Percentiles rank a stretch among this genome's conserved stretches.
Conservation (phyloP, 1,284 basidiomycete species). For the Cutaneotrichosporon cyanovorans region DNA sequence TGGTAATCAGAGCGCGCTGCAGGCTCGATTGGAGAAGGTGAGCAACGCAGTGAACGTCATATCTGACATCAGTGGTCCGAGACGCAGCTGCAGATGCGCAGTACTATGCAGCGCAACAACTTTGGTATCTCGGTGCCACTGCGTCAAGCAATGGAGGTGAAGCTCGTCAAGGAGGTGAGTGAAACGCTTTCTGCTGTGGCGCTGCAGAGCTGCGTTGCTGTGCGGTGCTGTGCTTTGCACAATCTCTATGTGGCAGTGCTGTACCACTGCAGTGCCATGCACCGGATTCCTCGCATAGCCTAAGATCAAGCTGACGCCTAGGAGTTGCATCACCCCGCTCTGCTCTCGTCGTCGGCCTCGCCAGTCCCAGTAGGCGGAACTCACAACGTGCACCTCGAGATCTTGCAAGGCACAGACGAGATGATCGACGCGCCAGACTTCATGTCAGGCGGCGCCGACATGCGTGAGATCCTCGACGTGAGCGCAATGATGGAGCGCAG, state of each 20-base stretch:
- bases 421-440: constrained; percentile 64
- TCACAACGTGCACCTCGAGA: constrained; percentile 76
- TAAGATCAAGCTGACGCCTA: no score
- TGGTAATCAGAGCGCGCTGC: constrained; percentile 32
- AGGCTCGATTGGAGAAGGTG: constrained; percentile 43
- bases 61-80: constrained; percentile 67
- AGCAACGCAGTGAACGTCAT: constrained; percentile 3
- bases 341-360: constrained; percentile 29
- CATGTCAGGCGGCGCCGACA: constrained; percentile 47
- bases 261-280: no score
- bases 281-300: no score
- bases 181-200: no score
- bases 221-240: no score
- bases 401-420: constrained; percentile 84
- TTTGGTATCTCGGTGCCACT: constrained; percentile 84
- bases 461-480: constrained; percentile 36
- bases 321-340: constrained; percentile 37
- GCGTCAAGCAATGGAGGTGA: constrained; percentile 86
- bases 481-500: constrained; percentile 39
- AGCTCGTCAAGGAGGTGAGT: constrained; percentile 68
- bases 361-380: constrained; percentile 41
- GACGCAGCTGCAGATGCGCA: constrained; percentile 78
- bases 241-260: no score
- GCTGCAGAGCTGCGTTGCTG: not conserved
- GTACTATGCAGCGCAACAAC: constrained; percentile 75